Evolutionary conservation across 345 rosid species (phyloP), one percentile per base, ranked within the genome.

Genomic region (Arabis alpina): DNA sequence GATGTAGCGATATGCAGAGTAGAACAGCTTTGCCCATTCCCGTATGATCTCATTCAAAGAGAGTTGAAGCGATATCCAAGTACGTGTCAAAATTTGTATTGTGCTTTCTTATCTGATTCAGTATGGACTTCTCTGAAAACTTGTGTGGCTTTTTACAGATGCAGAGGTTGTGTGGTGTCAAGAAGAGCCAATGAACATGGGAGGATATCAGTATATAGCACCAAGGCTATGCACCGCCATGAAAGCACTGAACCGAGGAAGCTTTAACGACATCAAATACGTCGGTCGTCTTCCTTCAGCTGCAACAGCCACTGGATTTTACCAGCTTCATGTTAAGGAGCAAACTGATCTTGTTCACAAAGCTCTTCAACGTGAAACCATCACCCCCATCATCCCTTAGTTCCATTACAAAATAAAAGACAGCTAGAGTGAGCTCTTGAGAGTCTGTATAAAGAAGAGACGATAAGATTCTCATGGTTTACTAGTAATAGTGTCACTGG

Each of bases 111-210:
- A n/a, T n/a, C n/a, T n/a, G n/a, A n/a, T n/a, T n/a, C n/a, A n/a
- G n/a, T n/a, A n/a, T n/a, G n/a, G n/a, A n/a, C n/a, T n/a, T n/a
- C n/a, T 11, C 13, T 48, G 66, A 48, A 69, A 56, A 5, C 11
- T 39, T 51, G 61, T 61, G 54, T 72, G 23, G 27, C 10, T 25
- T 57, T 24, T 15, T 15, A 65, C 72, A 73, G 92, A 85, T 68
- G 88, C 96, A 0, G 90, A 87, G 86, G 72, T 89, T 0, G 86
- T 87, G 28, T 87, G 96, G 96, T 85, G 92, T 82, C 96, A 89
- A 79, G 95, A 89, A 74, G 96, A 89, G 77, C 90, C 92, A 14
- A 89, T 89, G 96, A 89, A 87, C 86, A 89, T 89, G 93, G 96
- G 93, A 52, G 87, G 81, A 39, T 89, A 77, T 49, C 75, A 4